Percentiles rank a stretch among this genome's conserved stretches.
phyloP scores from a whole-genome alignment of 495 filamentous ascomycete genomes.

The Thermothielavioides terrestris region DNA sequence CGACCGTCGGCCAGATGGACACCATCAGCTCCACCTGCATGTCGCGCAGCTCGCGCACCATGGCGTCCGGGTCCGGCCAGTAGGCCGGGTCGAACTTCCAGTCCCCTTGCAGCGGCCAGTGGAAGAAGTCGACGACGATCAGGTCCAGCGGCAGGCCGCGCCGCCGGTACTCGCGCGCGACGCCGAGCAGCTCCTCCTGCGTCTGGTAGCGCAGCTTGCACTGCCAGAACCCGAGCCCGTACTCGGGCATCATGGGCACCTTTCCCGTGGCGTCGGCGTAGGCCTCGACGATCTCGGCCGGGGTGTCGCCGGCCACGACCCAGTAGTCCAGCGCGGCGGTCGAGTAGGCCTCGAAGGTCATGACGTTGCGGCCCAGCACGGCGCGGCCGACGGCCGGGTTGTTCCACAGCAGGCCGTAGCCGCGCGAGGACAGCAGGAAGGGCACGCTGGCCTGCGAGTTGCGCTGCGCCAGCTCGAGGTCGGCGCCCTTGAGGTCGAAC shows the following conservation, averaged over 20 bases:
- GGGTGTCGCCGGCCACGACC: conserved; percentile 47
- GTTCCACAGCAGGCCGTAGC: conserved; percentile 54
- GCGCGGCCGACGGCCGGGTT: conserved; percentile 49
- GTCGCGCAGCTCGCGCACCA: conserved; percentile 46
- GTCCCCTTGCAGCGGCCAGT: conserved; percentile 52
- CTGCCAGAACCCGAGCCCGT: conserved; percentile 55
- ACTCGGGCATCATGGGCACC: conserved; percentile 55
- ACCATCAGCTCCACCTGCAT: conserved; percentile 51
- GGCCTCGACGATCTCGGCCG: conserved; percentile 42
- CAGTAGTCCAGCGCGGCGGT: conserved; percentile 49
- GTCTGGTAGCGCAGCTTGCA: conserved; percentile 53
- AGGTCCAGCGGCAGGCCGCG: conserved; percentile 46
- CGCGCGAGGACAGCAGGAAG: conserved; percentile 44
- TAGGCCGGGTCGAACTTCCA: conserved; percentile 50
- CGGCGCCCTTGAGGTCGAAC: conserved; percentile 47
- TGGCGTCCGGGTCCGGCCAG: conserved; percentile 48
- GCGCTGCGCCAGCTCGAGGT: conserved; percentile 52
- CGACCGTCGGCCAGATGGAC: conserved; percentile 50
- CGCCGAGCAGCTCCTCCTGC: conserved; percentile 47
- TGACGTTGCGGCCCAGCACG: conserved; percentile 48
- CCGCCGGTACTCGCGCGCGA: conserved; percentile 46
- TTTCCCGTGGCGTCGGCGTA: conserved; percentile 45
- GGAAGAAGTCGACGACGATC: conserved; percentile 54
- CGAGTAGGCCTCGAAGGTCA: conserved; percentile 49
- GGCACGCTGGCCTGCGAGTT: conserved; percentile 53